phyloP scores from a whole-genome alignment of 768 basidiomycete genomes.

The Leccinum incarnatum region DNA sequence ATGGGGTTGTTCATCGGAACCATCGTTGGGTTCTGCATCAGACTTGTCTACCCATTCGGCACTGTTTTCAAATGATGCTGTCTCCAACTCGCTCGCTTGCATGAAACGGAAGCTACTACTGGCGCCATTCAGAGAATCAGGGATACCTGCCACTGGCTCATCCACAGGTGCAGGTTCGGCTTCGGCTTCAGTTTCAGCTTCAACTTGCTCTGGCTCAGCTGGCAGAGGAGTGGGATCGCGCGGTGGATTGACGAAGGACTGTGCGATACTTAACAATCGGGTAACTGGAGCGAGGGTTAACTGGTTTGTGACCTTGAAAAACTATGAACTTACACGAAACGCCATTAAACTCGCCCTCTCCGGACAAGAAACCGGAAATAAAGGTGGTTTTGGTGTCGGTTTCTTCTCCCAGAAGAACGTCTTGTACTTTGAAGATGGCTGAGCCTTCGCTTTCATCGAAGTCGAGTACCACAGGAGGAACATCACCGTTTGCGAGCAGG shows the following conservation, averaged over 20 bases:
- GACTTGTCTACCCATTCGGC: conserved; percentile 57
- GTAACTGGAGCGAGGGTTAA: conserved; percentile 44
- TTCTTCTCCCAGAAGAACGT: conserved; percentile 57
- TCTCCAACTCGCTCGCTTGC: conserved; percentile 76
- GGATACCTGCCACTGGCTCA: conserved; percentile 41
- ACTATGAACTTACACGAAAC: conserved; percentile 53
- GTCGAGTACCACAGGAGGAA: conserved; percentile 40
- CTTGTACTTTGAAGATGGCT: conserved; percentile 51
- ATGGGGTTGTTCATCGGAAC: conserved; percentile 18
- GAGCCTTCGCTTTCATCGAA: conserved; percentile 51
- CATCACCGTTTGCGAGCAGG: conserved; percentile 43
- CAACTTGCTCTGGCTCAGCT: conserved; percentile 29
- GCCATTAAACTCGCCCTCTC: conserved; percentile 58
- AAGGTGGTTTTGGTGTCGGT: conserved; percentile 47
- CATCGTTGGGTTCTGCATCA: conserved; percentile 30
- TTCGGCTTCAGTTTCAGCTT: conserved; percentile 35
- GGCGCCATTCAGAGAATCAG: conserved; percentile 38
- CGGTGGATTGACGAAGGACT: conserved; percentile 51
- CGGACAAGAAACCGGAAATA: conserved; percentile 55
- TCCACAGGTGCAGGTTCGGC: conserved; percentile 13
- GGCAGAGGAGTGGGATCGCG: conserved; percentile 33
- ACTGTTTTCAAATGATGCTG: conserved; percentile 47
- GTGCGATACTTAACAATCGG: conserved; percentile 56
- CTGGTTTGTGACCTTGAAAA: conserved; percentile 3
- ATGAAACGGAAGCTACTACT: conserved; percentile 76